Conservation (phyloP, 78 protist genomes). For the Reticulomyxa filosa region DNA sequence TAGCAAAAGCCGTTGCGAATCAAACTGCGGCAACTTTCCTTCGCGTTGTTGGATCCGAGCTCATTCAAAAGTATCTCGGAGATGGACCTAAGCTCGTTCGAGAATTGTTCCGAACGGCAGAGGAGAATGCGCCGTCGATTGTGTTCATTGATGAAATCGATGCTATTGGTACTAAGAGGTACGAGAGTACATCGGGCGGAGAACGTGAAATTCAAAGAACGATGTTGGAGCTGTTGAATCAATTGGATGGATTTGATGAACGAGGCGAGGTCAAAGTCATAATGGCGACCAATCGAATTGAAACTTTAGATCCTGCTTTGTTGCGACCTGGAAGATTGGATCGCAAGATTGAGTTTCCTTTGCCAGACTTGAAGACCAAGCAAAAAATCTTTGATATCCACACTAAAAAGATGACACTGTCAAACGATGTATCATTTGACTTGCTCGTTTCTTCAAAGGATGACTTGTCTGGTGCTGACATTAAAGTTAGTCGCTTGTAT, state of each 20-base stretch:
- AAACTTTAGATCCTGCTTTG: slow-evolving; percentile 91
- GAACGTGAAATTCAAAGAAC: slow-evolving; percentile 98
- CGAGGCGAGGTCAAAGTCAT: slow-evolving; percentile 88
- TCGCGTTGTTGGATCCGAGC: slow-evolving; percentile 94
- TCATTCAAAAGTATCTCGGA: slow-evolving; percentile 96
- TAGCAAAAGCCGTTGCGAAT: slow-evolving; percentile 99
- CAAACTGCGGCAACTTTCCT: slow-evolving; percentile 95
- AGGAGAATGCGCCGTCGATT: slow-evolving; percentile 88
- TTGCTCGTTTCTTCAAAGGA: slow-evolving; percentile 90
- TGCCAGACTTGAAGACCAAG: slow-evolving; percentile 85
- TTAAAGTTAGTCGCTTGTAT: slow-evolving; percentile 34
- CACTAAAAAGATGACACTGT: slow-evolving; percentile 42
- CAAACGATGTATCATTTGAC: slow-evolving; percentile 85
- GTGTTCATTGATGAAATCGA: slow-evolving; percentile 99
- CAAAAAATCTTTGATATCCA: slow-evolving; percentile 54
- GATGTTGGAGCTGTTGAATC: slow-evolving; percentile 97
- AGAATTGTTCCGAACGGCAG: slow-evolving; percentile 1
- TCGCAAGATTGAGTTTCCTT: slow-evolving; percentile 97
- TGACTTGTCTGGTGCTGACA: slow-evolving; percentile 95
- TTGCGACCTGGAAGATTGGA: slow-evolving; percentile 99
- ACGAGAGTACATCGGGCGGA: slow-evolving; percentile 84
- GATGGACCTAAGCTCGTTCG: slow-evolving; percentile 93
- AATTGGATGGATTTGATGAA: slow-evolving; percentile 97
- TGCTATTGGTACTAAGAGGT: slow-evolving; percentile 94
- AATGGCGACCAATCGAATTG: slow-evolving; percentile 97